phyloP scores from a whole-genome alignment of 345 rosid species.

The Murraya koenigii region DNA sequence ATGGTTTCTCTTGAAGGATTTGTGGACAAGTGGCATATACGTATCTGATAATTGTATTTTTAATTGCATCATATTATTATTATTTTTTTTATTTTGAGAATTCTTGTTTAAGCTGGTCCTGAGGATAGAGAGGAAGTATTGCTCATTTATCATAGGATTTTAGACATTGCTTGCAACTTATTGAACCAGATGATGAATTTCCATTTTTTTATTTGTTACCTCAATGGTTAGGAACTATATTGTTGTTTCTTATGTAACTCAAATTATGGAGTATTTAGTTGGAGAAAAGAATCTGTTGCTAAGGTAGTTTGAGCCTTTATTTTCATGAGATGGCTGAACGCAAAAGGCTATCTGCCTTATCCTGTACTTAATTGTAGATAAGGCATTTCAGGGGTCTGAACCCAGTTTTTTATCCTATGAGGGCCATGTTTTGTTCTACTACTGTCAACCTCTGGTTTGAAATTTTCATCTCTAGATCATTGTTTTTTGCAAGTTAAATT shows the following conservation, averaged over 20 bases:
- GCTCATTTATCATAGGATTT: not conserved
- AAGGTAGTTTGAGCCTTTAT: not conserved
- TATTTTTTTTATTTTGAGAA: not conserved
- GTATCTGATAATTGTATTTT: not conserved
- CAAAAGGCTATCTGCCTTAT: not conserved
- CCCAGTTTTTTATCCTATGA: not conserved
- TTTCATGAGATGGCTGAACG: not conserved
- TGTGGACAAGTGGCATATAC: not conserved
- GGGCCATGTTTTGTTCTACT: not conserved
- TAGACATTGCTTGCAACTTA: not conserved
- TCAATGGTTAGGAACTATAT: not conserved
- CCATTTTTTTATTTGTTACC: not conserved
- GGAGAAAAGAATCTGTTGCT: not conserved
- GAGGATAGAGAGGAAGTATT: not conserved
- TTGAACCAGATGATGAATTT: not conserved
- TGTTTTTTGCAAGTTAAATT: not conserved
- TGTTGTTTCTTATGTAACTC: not conserved
- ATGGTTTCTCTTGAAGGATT: not conserved
- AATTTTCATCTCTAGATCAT: not conserved
- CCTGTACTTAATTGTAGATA: not conserved
- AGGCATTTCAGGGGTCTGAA: not conserved
- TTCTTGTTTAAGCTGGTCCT: not conserved
- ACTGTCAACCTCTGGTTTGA: not conserved
- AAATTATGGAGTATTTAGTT: not conserved
- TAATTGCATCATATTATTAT: not conserved